These are phyloP conservation scores for Trametes sanguinea DNA, from an alignment of 768 basidiomycete species.

Conservation along the genomic window DNA sequence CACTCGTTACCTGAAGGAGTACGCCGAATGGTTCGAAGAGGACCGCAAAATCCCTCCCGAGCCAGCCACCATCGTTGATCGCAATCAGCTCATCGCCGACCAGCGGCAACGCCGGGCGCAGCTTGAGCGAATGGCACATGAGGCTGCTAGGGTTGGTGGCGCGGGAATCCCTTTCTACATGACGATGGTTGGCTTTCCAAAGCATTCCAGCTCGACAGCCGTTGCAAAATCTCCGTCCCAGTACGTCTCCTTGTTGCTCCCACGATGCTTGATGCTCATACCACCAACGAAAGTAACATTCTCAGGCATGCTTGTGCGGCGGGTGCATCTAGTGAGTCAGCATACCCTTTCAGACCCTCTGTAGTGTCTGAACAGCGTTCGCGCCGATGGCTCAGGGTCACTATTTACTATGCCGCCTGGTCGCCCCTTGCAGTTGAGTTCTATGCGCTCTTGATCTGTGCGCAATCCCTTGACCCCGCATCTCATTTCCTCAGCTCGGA, in stretches of 20 bases:
- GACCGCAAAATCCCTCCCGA: conserved; percentile 18
- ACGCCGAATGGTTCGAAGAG: conserved; percentile 20
- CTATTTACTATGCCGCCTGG: conserved; percentile 21
- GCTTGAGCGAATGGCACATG: background rate
- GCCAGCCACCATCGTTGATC: conserved; percentile 5
- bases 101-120: conserved; percentile 6
- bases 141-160: background rate
- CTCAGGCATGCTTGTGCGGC: conserved; percentile 17
- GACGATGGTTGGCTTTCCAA: conserved; percentile 18
- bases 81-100: conserved; percentile 8
- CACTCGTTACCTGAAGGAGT: conserved; percentile 12
- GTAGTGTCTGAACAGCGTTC: background rate
- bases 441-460: no score
- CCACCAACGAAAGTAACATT: background rate
- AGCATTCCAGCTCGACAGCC: conserved; percentile 20
- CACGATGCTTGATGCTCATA: background rate
- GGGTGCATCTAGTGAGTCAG: conserved; percentile 10
- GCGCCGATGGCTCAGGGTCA: background rate
- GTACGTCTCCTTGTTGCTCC: background rate
- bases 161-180: conserved; percentile 11
- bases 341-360: background rate
- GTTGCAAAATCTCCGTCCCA: conserved; percentile 4
- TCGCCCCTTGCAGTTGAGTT: conserved; percentile 16
- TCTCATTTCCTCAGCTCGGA: conserved; percentile 3
- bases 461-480: no score